Percentiles rank a stretch among this genome's conserved stretches.
Evolutionary conservation across 2,329 filamentous ascomycete genomes (phyloP).

Genomic region (Aspergillus texensis): DNA sequence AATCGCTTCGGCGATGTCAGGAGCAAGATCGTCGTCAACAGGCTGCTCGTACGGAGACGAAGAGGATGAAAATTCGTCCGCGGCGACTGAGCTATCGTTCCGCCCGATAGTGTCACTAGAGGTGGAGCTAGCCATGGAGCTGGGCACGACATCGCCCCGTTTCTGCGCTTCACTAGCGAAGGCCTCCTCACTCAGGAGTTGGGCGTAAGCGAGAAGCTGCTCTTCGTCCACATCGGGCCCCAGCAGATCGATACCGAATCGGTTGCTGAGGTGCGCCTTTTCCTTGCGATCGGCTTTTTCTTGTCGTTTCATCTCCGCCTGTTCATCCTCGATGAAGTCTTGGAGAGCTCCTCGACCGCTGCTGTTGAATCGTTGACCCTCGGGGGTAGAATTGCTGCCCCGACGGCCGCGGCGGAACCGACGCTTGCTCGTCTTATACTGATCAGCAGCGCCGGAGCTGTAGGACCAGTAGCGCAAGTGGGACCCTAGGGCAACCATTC

Average conservation of each 20-base stretch:
- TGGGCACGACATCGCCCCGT: constrained; percentile 44
- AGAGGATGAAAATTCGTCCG: constrained; percentile 37
- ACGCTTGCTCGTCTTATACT: constrained; percentile 77
- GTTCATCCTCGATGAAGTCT: constrained; percentile 85
- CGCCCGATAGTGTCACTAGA: constrained; percentile 40
- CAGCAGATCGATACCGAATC: constrained; percentile 81
- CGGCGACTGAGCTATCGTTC: constrained; percentile 30
- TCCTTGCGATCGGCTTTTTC: constrained; percentile 68
- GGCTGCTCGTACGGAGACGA: constrained; percentile 42
- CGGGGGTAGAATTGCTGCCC: constrained; percentile 59
- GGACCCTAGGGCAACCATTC: constrained; percentile 82
- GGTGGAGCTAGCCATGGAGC: constrained; percentile 43
- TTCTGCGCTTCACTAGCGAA: constrained; percentile 54
- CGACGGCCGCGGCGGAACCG: constrained; percentile 70
- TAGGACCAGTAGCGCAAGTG: constrained; percentile 93
- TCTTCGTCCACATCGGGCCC: constrained; percentile 61
- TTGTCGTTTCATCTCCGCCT: constrained; percentile 75
- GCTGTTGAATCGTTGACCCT: constrained; percentile 60
- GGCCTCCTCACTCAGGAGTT: constrained; percentile 63
- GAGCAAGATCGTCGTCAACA: constrained; percentile 54
- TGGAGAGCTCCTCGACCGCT: constrained; percentile 70
- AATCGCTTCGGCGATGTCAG: constrained; percentile 65
- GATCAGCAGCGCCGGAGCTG: constrained; percentile 74
- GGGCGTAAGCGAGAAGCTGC: constrained; percentile 64
- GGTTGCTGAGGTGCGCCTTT: constrained; percentile 68